A percentile compares a stretch with the other conserved stretches of the same genome.
Conservation (phyloP, 202 grass and related monocot species). For the Zizania palustris region DNA sequence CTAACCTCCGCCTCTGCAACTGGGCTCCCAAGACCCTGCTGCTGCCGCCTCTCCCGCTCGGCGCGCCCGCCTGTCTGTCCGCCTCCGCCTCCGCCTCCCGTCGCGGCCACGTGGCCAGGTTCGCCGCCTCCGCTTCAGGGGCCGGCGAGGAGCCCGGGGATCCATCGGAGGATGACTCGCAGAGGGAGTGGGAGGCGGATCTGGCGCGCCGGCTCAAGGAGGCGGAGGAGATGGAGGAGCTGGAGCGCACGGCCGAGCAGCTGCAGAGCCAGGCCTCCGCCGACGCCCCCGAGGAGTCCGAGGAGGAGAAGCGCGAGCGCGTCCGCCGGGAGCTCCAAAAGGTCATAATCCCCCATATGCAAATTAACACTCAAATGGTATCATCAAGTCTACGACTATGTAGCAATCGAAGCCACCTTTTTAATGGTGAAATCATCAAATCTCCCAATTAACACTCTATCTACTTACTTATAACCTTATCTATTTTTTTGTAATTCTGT, state of each 20-base stretch:
- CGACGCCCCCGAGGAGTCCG: slow-evolving; percentile 57
- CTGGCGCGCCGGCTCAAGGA: slow-evolving; percentile 64
- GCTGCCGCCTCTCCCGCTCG: slow-evolving; percentile 17
- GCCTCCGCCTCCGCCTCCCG: not conserved
- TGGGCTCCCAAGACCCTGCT: slow-evolving; percentile 32
- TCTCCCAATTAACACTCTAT: not conserved
- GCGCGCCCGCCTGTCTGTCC: slow-evolving; percentile 14
- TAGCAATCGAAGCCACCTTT: too few species aligned
- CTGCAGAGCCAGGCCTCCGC: slow-evolving; percentile 61
- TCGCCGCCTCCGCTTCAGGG: slow-evolving; percentile 47
- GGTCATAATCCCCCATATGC: slow-evolving; percentile 33
- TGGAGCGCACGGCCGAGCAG: slow-evolving; percentile 84
- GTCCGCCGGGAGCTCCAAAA: slow-evolving; percentile 90
- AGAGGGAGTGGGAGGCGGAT: slow-evolving; percentile 64
- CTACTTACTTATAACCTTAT: not conserved
- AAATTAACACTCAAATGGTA: too few species aligned
- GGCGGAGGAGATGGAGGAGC: slow-evolving; percentile 92
- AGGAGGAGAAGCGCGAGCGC: slow-evolving; percentile 90
- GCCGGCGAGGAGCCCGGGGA: slow-evolving; percentile 25
- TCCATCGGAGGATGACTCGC: slow-evolving; percentile 39
- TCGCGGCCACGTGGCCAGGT: slow-evolving; percentile 37
- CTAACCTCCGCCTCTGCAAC: slow-evolving; percentile 23
- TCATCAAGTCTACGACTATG: too few species aligned
- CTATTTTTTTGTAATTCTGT: too few species aligned
- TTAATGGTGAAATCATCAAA: too few species aligned